Conservation (phyloP, 805 yeast genomes). For the Yamadazyma akitaensis region DNA sequence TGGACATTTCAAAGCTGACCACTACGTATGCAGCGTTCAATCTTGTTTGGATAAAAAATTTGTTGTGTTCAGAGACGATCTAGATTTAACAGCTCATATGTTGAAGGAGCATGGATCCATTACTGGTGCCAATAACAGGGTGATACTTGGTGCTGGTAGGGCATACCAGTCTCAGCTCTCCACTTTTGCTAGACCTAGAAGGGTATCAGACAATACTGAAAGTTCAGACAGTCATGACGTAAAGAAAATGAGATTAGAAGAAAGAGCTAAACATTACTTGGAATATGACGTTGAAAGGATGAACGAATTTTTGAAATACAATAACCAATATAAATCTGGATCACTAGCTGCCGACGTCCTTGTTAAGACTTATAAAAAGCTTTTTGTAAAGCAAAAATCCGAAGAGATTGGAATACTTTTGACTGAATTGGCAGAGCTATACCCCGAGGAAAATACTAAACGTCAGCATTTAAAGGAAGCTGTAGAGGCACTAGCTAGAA, state of each 20-base stretch:
- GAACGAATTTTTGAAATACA: constrained; percentile 47
- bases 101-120: constrained; percentile 72
- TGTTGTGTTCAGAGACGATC: constrained; percentile 83
- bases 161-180: constrained; percentile 61
- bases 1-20: constrained; percentile 69
- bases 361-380: constrained; percentile 38
- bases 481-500: constrained; percentile 16
- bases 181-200: constrained; percentile 41
- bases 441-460: constrained; percentile 33
- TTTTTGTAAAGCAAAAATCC: constrained; percentile 18
- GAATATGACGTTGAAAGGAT: constrained; percentile 49
- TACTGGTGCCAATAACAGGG: constrained; percentile 41
- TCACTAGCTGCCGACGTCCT: constrained; percentile 49
- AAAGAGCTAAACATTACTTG: constrained; percentile 79
- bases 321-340: constrained; percentile 45
- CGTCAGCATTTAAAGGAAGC: constrained; percentile 7
- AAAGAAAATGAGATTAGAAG: constrained; percentile 66
- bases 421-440: constrained; percentile 58
- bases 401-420: constrained; percentile 57
- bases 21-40: constrained; percentile 73
- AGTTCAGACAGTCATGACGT: constrained; percentile 42
- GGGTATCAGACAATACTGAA: constrained; percentile 13
- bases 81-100: constrained; percentile 87
- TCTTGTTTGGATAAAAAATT: constrained; percentile 84
- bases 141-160: constrained; percentile 36